Evolutionary conservation across 768 basidiomycete species (phyloP).

Genomic region (Suillus decipiens): DNA sequence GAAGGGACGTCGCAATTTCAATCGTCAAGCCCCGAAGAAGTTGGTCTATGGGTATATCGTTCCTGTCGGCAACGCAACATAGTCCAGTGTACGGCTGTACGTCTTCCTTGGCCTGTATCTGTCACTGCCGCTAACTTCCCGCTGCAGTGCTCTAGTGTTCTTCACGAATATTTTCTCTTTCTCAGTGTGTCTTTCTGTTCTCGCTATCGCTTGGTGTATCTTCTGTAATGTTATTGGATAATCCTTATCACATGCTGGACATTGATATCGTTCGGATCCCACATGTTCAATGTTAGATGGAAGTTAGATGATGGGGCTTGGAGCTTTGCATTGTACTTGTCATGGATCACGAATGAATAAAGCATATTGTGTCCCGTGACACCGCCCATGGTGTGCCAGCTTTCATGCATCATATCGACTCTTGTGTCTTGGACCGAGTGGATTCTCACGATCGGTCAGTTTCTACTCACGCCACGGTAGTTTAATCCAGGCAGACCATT

Average conservation of each 20-base stretch:
- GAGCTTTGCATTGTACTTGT: too few species aligned
- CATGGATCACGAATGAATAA: neutral
- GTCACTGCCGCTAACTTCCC: neutral
- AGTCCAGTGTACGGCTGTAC: neutral
- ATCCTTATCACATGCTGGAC: too few species aligned
- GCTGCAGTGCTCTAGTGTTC: neutral
- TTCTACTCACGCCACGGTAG: neutral
- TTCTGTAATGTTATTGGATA: too few species aligned
- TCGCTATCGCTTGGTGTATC: too few species aligned
- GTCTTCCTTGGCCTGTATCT: neutral
- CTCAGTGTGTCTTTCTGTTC: too few species aligned
- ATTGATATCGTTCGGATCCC: too few species aligned
- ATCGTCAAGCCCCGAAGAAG: neutral
- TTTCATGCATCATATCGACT: neutral
- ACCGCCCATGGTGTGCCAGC: neutral
- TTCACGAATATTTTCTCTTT: neutral
- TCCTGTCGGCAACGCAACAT: neutral
- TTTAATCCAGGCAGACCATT: neutral
- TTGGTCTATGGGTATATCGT: neutral
- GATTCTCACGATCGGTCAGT: neutral
- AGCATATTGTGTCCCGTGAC: neutral
- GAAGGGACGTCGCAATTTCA: neutral
- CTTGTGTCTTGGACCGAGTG: too few species aligned
- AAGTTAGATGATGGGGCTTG: too few species aligned
- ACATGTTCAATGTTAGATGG: too few species aligned